These are phyloP conservation scores for Teratosphaeria viscida DNA, from an alignment of 2,329 filamentous ascomycete genomes.

Conservation along the genomic window DNA sequence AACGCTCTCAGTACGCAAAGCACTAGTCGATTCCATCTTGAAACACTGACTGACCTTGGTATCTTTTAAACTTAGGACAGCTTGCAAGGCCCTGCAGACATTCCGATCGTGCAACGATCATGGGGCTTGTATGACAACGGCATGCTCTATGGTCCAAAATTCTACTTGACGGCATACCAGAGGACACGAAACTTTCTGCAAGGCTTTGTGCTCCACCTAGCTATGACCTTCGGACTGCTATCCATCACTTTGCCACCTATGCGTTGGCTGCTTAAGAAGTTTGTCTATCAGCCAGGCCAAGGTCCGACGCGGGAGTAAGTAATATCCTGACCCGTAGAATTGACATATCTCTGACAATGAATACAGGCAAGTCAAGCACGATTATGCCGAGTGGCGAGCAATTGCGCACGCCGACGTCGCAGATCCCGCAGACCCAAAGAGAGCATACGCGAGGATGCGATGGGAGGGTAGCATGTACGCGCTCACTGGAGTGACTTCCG, in stretches of 20 bases:
- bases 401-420: slow-evolving; percentile 51
- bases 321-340: background rate
- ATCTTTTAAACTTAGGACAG: slow-evolving; percentile 26
- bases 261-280: slow-evolving; percentile 38
- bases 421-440: slow-evolving; percentile 35
- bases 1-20: slow-evolving; percentile 33
- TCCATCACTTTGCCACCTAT: slow-evolving; percentile 43
- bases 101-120: slow-evolving; percentile 48
- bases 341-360: background rate
- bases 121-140: slow-evolving; percentile 45
- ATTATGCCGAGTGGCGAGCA: slow-evolving; percentile 54
- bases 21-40: too few species aligned
- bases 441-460: slow-evolving; percentile 46
- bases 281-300: slow-evolving; percentile 41
- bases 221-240: slow-evolving; percentile 35
- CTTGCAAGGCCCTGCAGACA: slow-evolving; percentile 42
- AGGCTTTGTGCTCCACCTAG: slow-evolving; percentile 41
- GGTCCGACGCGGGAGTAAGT: slow-evolving; percentile 37
- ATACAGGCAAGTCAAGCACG: slow-evolving; percentile 43
- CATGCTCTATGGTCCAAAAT: slow-evolving; percentile 47
- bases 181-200: slow-evolving; percentile 39
- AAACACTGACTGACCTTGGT: too few species aligned
- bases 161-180: slow-evolving; percentile 48
- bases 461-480: slow-evolving; percentile 54
- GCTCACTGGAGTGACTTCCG: slow-evolving; percentile 55